Percentiles rank a stretch among this genome's conserved stretches.
Evolutionary conservation across 78 protist genomes (phyloP).

Genomic region (slime mould (Dictyostelium discoideum)): DNA sequence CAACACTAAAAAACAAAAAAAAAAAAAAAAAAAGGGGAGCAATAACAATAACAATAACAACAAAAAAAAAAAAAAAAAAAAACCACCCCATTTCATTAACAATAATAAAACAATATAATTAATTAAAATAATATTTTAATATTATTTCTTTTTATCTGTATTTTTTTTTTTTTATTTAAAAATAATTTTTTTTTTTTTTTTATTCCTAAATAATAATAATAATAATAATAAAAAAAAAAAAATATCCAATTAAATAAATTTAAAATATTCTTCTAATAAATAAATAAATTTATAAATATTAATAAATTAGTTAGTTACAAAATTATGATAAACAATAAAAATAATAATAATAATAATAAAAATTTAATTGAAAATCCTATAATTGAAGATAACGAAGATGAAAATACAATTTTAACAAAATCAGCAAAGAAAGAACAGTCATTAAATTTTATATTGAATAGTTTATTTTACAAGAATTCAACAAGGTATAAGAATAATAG

Average conservation of each 20-base stretch:
- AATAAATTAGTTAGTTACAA: no score
- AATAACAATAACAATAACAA: background rate
- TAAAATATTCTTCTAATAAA: no score
- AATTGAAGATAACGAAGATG: background rate
- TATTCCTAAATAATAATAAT: no score
- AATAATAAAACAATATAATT: background rate
- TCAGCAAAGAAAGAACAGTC: background rate
- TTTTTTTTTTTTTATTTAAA: no score
- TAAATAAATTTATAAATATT: no score
- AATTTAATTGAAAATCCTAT: background rate
- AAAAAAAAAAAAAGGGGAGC: background rate
- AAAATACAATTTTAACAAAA: background rate
- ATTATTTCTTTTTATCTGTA: background rate
- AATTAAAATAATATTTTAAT: background rate
- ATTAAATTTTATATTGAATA: background rate
- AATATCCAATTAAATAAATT: no score
- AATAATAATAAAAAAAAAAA: no score
- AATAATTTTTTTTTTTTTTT: no score
- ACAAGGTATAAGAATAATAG: background rate
- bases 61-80: background rate
- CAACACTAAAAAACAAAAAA: background rate
- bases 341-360: background rate
- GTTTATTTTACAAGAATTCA: background rate
- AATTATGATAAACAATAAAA: no score
- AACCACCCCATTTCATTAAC: background rate